Percentiles rank a stretch among this genome's conserved stretches.
Conservation (phyloP, 1,139 yeast species). For the Yarrowia galli region DNA sequence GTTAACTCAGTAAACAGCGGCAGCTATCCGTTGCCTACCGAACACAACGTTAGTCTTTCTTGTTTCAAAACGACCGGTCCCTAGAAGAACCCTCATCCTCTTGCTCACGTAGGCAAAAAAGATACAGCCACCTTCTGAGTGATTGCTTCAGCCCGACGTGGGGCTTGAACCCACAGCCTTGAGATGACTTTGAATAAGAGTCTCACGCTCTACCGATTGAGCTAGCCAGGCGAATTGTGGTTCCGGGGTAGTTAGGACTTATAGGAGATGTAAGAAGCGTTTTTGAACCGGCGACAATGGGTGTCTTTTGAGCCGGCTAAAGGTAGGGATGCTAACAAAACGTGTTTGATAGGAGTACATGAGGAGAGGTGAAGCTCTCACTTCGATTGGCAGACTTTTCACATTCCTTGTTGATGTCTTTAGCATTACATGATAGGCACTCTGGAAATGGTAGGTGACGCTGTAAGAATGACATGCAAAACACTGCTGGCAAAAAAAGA, state of each 20-base stretch:
- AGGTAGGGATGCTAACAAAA: too few relatives aligned
- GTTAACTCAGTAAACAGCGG: too few relatives aligned
- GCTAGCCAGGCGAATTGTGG: constrained; percentile 18
- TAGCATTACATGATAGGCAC: neutral
- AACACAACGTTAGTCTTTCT: too few relatives aligned
- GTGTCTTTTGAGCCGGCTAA: too few relatives aligned
- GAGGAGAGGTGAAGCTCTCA: too few relatives aligned
- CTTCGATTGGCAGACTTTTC: neutral
- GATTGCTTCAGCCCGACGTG: constrained; percentile 22
- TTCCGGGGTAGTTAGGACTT: neutral
- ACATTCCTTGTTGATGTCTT: neutral
- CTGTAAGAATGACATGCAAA: neutral
- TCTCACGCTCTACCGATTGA: constrained; percentile 38
- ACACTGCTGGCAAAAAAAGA: neutral
- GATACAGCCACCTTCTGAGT: neutral
- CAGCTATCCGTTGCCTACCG: too few relatives aligned
- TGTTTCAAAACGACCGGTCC: too few relatives aligned
- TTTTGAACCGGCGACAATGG: neutral
- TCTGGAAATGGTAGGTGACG: constrained; percentile 9
- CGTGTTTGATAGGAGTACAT: too few relatives aligned
- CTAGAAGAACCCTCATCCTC: too few relatives aligned
- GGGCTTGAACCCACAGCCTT: constrained; percentile 38
- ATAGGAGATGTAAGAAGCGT: neutral
- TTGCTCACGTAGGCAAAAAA: neutral
- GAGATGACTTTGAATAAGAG: constrained; percentile 28